phyloP scores from a whole-genome alignment of 495 filamentous ascomycete species.

The Cercophora samala region DNA sequence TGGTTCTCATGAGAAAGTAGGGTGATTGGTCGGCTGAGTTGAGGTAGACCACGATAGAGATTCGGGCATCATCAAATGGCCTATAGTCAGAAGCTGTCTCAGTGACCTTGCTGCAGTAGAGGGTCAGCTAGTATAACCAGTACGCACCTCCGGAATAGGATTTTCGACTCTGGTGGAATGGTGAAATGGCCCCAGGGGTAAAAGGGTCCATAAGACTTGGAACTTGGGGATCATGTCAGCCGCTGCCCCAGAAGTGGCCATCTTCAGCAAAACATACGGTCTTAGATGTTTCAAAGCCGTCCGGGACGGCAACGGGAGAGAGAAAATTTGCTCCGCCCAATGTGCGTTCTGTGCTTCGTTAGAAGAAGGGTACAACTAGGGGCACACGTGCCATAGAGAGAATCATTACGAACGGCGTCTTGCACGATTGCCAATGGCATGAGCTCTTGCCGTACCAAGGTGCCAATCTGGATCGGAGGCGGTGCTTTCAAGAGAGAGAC shows the following conservation, averaged over 20 bases:
- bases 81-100: slow-evolving; percentile 24
- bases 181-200: slow-evolving; percentile 41
- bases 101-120: neutral
- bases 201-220: slow-evolving; percentile 36
- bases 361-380: neutral
- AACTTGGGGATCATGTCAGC: slow-evolving; percentile 24
- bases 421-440: slow-evolving; percentile 28
- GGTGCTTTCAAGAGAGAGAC: slow-evolving; percentile 23
- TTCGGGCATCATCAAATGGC: slow-evolving; percentile 49
- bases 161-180: slow-evolving; percentile 45
- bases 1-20: slow-evolving; percentile 41
- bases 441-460: slow-evolving; percentile 30
- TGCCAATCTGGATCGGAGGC: slow-evolving; percentile 26
- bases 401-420: slow-evolving; percentile 28
- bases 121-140: neutral
- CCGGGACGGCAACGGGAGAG: slow-evolving; percentile 48
- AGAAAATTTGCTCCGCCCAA: slow-evolving; percentile 58
- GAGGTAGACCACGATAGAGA: slow-evolving; percentile 49
- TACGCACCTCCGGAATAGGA: slow-evolving; percentile 51
- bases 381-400: neutral
- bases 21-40: slow-evolving; percentile 40
- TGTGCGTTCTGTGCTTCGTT: slow-evolving; percentile 24
- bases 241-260: neutral
- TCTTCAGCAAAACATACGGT: slow-evolving; percentile 17
- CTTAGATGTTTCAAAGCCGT: slow-evolving; percentile 46